Base-by-base conservation (phyloP, 2,329 filamentous ascomycete species). In the Trichophyton mentagrophytes region DNA sequence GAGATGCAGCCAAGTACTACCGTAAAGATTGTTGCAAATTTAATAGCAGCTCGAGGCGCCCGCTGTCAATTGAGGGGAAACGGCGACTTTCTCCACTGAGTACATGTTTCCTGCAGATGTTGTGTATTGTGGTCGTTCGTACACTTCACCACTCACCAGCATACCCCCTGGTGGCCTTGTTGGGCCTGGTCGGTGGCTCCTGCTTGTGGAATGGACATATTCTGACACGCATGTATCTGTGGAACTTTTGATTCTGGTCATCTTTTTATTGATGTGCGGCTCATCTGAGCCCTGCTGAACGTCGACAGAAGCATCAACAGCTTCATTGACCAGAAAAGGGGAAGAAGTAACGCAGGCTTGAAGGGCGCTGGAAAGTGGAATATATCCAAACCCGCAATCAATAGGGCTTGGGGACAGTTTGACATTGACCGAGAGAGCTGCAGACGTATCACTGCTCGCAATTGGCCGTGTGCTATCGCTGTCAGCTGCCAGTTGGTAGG, bases 321-420 rank as follows among this genome's bases (percentile, higher is more conserved):
- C 17, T 11, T 15, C 55, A n/a, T n/a, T 47, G 25, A 51, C 57
- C 4, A 44, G 36, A 22, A 59, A 47, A 15, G 53, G 46, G 27
- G 61, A 13, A 7, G 61, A 56, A n/a, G 60, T 15, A 15, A 59
- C 30, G 13, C 51, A 55, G 38, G 57, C 5, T 8, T 60, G 51
- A 9, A 61, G 61, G 42, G 27, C 64, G 53, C 36, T 57, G 13
- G 63, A 63, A 27, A 65, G 53, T 58, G 64, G 58, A 33, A 65
- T 61, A 44, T 65, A 68, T 22, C 64, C 64, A 47, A 66, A 64
- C 3, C 58, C 62, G 17, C 57, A 46, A 47, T 64, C 61, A n/a
- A 25, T 20, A 36, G 61, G 57, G 44, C 61, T 63, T 25, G 65
- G 62, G 13, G 63, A 61, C n/a, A 59, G 27, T 8, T 61, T 62